Evolutionary conservation across 441 rosid genomes (phyloP).

Genomic region (Erodium texanum): DNA sequence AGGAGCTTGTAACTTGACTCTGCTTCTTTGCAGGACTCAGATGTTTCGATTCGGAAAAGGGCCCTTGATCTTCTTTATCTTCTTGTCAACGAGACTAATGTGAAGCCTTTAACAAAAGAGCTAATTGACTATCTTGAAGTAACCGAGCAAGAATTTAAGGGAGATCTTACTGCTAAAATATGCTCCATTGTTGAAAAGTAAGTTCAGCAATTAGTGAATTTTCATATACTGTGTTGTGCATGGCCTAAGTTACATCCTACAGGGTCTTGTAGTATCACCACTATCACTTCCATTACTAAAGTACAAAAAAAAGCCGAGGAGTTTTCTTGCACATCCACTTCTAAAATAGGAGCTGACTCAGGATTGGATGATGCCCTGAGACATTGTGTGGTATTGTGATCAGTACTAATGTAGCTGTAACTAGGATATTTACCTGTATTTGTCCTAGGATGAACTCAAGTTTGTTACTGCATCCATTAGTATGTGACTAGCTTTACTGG

Average conservation of each 20-base stretch:
- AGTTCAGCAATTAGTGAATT: slow-evolving; percentile 30
- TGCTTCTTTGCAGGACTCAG: slow-evolving; percentile 69
- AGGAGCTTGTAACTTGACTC: slow-evolving; percentile 24
- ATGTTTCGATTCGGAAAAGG: slow-evolving; percentile 95
- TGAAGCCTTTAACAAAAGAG: slow-evolving; percentile 81
- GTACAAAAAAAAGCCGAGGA: neutral
- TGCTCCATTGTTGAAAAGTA: slow-evolving; percentile 96
- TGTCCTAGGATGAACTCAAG: neutral
- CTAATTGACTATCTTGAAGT: slow-evolving; percentile 90
- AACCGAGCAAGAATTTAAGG: slow-evolving; percentile 92
- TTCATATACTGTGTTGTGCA: neutral
- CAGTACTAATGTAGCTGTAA: neutral
- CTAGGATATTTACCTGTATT: no score
- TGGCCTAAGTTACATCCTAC: slow-evolving; percentile 9
- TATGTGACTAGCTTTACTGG: neutral
- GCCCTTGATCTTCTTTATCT: slow-evolving; percentile 88
- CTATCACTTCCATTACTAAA: neutral
- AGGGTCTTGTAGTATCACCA: slow-evolving; percentile 8
- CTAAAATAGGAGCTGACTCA: neutral
- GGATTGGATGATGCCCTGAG: slow-evolving; percentile 7
- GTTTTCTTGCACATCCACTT: neutral
- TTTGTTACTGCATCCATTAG: neutral
- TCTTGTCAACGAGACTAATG: slow-evolving; percentile 86
- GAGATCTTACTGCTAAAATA: slow-evolving; percentile 91
- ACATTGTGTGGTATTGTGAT: slow-evolving; percentile 5